Base-by-base conservation (phyloP, 106 monocot species). In the Dioscorea zingiberensis region DNA sequence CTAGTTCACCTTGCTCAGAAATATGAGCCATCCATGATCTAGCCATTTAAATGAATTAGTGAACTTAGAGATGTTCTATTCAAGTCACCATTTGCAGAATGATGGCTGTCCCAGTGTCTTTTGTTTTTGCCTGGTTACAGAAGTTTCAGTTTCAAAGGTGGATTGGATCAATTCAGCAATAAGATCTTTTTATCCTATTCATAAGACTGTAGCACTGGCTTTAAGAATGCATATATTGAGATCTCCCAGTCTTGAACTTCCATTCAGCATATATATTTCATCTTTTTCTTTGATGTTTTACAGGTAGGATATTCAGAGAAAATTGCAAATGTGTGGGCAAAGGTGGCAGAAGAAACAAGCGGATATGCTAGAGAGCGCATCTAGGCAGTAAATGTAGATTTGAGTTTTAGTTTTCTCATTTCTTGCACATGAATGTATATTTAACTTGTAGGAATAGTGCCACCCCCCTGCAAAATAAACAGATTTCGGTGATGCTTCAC, bases 241-340 rank as follows among this genome's bases (percentile, higher is more conserved):
- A 30, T 30, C 7, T 30, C 30, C 7, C 10, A 10, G 0, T 38
- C 38, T 19, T 53, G 51, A 53, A 3, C 51, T 53, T 4, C 0
- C 15, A 19, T 53, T 53, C 19, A 3, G 4, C 13, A 21, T 56
- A 55, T 21, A 23, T 23, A 3, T 56, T 23, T 21, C 0, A 24
- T 23, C 3, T 12, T 53, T 22, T 51, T 3, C 18, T 59, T 7
- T 32, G 29, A 17, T 56, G 24, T 55, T 59, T 18, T n/a, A 12
- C 65, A 84, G 88, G 76, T 82, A 54, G 88, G 76, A 38, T 89
- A 82, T 60, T 74, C 88, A 25, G 88, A 89, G 74, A 89, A 89
- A 70, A 71, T 77, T 21, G 67, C 84, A 28, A 79, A 68, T 30
- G 78, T 88, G 17, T 84, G 84, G 84, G 75, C 72, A 18, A 75